These are phyloP conservation scores for Ambrosiella xylebori DNA, from an alignment of 2,329 filamentous ascomycete species.

Conservation along the genomic window DNA sequence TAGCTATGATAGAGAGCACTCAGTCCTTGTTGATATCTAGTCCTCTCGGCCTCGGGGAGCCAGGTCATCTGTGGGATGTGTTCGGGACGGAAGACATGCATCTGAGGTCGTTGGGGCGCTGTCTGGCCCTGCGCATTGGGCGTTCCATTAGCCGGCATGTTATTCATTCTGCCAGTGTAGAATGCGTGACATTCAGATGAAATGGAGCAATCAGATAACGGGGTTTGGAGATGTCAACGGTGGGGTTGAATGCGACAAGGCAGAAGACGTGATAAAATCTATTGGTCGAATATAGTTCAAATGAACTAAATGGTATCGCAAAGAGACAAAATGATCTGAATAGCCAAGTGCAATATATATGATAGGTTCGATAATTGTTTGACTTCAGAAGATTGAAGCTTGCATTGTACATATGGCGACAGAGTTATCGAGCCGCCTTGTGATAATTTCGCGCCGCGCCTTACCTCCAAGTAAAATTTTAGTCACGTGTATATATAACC, in stretches of 20 bases:
- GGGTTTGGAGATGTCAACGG: too few species aligned
- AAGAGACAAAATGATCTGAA: too few species aligned
- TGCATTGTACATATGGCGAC: background rate
- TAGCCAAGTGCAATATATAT: too few species aligned
- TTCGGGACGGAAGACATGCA: constrained; percentile 32
- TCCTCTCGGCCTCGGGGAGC: constrained; percentile 36
- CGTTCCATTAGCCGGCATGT: background rate
- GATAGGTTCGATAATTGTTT: too few species aligned
- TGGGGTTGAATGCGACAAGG: too few species aligned
- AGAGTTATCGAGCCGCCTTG: background rate
- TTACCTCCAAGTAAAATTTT: background rate
- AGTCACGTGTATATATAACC: too few species aligned
- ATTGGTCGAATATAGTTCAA: too few species aligned
- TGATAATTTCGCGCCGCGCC: background rate
- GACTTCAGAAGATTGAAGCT: background rate
- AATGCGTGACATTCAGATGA: too few species aligned
- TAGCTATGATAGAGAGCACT: constrained; percentile 35
- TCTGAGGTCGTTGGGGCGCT: constrained; percentile 17
- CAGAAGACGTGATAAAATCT: too few species aligned
- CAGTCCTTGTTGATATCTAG: constrained; percentile 41
- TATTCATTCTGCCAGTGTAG: background rate
- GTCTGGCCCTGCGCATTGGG: constrained; percentile 16
- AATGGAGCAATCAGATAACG: too few species aligned
- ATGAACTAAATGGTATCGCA: too few species aligned
- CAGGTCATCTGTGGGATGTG: constrained; percentile 33